phyloP scores from a whole-genome alignment of 2,329 filamentous ascomycete genomes.

The Thielaviopsis ethacetica region DNA sequence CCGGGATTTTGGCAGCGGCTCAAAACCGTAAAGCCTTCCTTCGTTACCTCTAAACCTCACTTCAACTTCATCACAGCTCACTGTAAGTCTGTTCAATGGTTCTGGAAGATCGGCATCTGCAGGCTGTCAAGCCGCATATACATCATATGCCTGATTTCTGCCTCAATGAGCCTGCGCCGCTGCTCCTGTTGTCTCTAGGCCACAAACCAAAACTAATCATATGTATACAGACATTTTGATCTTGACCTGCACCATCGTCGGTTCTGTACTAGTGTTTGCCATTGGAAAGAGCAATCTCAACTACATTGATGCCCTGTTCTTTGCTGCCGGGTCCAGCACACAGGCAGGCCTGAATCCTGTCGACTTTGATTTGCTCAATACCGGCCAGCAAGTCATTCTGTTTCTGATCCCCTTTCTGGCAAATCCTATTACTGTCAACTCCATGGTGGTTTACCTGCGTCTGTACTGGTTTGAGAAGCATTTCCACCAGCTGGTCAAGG shows the following conservation, averaged over 20 bases:
- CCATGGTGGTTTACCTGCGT: slow-evolving; percentile 76
- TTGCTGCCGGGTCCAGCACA: slow-evolving; percentile 70
- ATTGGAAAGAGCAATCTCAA: slow-evolving; percentile 37
- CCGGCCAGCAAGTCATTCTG: slow-evolving; percentile 58
- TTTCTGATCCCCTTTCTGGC: slow-evolving; percentile 56
- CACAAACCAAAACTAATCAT: not conserved
- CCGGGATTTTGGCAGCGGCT: slow-evolving; percentile 25
- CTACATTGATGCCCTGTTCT: slow-evolving; percentile 83
- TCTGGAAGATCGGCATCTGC: not conserved
- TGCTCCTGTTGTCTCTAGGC: not conserved
- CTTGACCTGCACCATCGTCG: slow-evolving; percentile 52
- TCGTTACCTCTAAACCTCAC: slow-evolving; percentile 43
- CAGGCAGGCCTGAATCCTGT: slow-evolving; percentile 85
- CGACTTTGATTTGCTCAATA: slow-evolving; percentile 49
- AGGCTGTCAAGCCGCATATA: not conserved
- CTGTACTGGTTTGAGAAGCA: slow-evolving; percentile 98
- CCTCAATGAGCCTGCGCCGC: not conserved
- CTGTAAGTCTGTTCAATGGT: slow-evolving; percentile 34
- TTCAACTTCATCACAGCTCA: slow-evolving; percentile 73
- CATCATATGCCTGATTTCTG: not conserved
- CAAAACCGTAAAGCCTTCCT: slow-evolving; percentile 36
- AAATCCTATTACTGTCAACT: slow-evolving; percentile 73
- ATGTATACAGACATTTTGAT: slow-evolving; percentile 55
- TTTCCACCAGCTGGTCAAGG: slow-evolving; percentile 68
- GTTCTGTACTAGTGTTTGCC: slow-evolving; percentile 62